Evolutionary conservation across 176 grass and related monocot genomes (phyloP).

Genomic region (Rhipidocladum racemiflorum): DNA sequence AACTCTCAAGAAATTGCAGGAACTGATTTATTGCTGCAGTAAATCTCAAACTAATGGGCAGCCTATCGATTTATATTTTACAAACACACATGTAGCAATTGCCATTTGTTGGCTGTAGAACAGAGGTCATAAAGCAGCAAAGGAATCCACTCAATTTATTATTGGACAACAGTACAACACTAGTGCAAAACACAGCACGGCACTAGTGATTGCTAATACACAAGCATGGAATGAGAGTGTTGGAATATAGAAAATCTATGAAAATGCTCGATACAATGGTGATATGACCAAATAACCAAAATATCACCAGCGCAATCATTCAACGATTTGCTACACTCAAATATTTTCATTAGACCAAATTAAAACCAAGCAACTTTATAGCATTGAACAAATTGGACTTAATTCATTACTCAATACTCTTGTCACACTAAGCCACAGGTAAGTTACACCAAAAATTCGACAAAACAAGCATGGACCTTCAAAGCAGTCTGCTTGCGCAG

Average conservation of each 20-base stretch:
- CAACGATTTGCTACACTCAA: not conserved
- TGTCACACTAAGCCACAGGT: not conserved
- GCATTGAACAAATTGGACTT: not conserved
- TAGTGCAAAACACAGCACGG: not conserved
- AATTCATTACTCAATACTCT: not conserved
- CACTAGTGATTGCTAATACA: conserved; percentile 10
- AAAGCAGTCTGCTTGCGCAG: conserved; percentile 94
- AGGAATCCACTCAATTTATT: not conserved
- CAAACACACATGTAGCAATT: not conserved
- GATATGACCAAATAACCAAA: conserved; percentile 11
- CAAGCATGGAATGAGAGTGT: not conserved
- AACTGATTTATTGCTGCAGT: not conserved
- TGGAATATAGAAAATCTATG: not conserved
- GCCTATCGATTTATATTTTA: not conserved
- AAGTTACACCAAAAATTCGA: not conserved
- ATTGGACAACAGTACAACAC: not conserved
- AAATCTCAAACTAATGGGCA: not conserved
- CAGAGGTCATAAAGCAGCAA: not conserved
- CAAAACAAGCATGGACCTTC: conserved; percentile 55
- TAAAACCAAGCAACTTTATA: not conserved
- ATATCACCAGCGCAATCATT: not conserved
- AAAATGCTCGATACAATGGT: not conserved
- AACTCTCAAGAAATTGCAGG: not conserved
- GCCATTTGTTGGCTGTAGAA: not conserved
- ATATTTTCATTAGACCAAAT: not conserved